Base-by-base conservation (phyloP, 2,329 filamentous ascomycete genomes). In the Aspergillus quadricinctus region DNA sequence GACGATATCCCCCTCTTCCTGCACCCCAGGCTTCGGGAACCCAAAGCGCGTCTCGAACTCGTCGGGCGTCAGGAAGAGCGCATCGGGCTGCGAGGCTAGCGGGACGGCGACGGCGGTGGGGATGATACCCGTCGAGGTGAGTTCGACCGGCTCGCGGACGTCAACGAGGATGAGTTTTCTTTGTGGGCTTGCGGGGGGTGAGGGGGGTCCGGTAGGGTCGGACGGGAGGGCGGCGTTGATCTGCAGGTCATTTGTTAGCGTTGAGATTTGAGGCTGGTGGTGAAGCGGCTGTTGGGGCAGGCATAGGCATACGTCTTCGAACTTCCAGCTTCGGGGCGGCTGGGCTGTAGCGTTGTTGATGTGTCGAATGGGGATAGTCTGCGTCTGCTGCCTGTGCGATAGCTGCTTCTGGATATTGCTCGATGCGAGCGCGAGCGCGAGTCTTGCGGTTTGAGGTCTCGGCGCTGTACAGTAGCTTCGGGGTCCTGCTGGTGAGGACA, bases 41-140 rank as follows among this genome's bases (percentile, higher is more conserved):
- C 91, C 92, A 73, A 91, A 92, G 17, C 87, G 78, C 58, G 91
- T 89, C 69, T 89, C 83, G 69, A 97, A 97, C 61, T 96, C 92
- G 11, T 90, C 88, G 0, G 81, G 79, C 0, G 80, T 72, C 7
- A 97, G 81, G 72, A 92, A 88, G 67, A 95, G 86, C 57, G 88
- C 88, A 72, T 97, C 92, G 1, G 92, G 87, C 45, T 86, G 81
- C 5, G 86, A 88, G 7, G 81, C 83, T 60, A 97, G 81, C 51
- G 94, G 93, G 50, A 99, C 84, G 77, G 93, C 93, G 66, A 93
- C 77, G 1, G 92, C 86, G 48, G 83, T 83, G 1, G 94, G 94
- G 68, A 99, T 97, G 5, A 76, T 72, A 11, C 78, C 76, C 1
- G 77, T 77, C 21, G 71, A 64, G 52, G 61, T 60, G n/a, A 80